Evolutionary conservation across 768 basidiomycete genomes (phyloP), one percentile per base, ranked within the genome.

Genomic region (Daedaleopsis sinensis): DNA sequence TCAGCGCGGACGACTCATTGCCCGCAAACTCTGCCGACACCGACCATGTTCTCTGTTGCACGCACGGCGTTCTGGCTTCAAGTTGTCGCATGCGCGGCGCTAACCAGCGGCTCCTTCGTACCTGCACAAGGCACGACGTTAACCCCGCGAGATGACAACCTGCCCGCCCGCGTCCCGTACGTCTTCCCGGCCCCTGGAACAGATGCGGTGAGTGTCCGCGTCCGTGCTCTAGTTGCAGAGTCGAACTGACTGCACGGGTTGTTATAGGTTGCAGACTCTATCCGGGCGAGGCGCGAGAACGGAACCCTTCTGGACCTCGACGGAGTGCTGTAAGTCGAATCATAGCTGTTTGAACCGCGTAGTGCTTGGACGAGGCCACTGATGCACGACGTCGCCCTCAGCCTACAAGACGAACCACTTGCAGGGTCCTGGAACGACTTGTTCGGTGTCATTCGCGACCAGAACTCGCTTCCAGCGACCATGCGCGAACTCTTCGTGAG

Each of bases 121-220:
- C 27, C 27, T 32, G 27, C 27, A 32, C 27, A 32, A 32, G 27
- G 27, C 27, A 32, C 27, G 7, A 3, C 27, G 27, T 32, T 32
- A 7, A 7, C 27, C 7, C 27, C 27, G 39, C 61, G 77, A 27
- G 78, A 80, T 56, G 73, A 76, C 61, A 69, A 76, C 47, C 63
- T 76, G 32, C 77, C 79, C 51, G 78, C 79, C 19, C 74, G 79
- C 18, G 76, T 80, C 36, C 79, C 79, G 5, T 80, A 80, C 38
- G 66, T 79, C 8, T 76, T 79, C 55, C 79, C 79, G 3, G 52
- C 72, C 5, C 78, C 78, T 0, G 69, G 69, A 5, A 59, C 64
- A 6, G 53, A 67, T 48, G 37, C 61, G 50, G 68, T 69, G n/a
- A 47, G 68, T 49, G 16, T 27, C 10, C 47, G 3, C 13, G 19